phyloP scores from a whole-genome alignment of 306 rosid species.

The Phaseolus lunatus region DNA sequence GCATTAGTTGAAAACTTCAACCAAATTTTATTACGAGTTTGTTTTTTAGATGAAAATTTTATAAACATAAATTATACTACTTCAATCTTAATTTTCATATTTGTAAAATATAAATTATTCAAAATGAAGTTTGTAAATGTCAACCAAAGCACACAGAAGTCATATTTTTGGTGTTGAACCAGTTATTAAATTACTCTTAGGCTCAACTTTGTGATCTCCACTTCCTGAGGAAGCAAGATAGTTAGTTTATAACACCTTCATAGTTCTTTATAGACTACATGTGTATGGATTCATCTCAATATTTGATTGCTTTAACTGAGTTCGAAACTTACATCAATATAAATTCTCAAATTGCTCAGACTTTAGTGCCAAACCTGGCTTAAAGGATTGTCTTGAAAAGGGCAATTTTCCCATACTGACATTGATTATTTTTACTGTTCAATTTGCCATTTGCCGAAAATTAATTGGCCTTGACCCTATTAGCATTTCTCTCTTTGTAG shows the following conservation, averaged over 20 bases:
- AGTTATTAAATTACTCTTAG: not conserved
- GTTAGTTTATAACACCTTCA: not conserved
- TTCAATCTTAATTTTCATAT: not conserved
- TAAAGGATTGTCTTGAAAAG: slow-evolving; percentile 34
- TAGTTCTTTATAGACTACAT: not conserved
- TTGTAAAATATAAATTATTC: not conserved
- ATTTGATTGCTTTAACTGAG: not conserved
- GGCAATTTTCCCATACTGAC: slow-evolving; percentile 25
- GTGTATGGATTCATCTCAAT: not conserved
- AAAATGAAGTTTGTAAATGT: not conserved
- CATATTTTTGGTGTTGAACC: not conserved
- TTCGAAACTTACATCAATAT: not conserved
- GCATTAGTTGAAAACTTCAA: slow-evolving; percentile 3
- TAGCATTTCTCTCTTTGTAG: slow-evolving; percentile 32
- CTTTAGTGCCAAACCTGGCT: slow-evolving; percentile 5
- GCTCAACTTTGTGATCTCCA: not conserved
- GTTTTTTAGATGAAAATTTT: not conserved
- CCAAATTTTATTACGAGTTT: not conserved
- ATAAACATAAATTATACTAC: not conserved
- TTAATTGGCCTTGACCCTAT: slow-evolving; percentile 38
- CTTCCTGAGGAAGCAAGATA: not conserved
- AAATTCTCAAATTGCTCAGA: not conserved
- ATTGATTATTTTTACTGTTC: slow-evolving; percentile 8
- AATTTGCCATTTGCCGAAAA: slow-evolving; percentile 39
- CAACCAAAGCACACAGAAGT: not conserved